Percentiles rank a stretch among this genome's conserved stretches.
Conservation (phyloP, 805 yeast species). For the Cyberlindnera xishuangbannaensis region DNA sequence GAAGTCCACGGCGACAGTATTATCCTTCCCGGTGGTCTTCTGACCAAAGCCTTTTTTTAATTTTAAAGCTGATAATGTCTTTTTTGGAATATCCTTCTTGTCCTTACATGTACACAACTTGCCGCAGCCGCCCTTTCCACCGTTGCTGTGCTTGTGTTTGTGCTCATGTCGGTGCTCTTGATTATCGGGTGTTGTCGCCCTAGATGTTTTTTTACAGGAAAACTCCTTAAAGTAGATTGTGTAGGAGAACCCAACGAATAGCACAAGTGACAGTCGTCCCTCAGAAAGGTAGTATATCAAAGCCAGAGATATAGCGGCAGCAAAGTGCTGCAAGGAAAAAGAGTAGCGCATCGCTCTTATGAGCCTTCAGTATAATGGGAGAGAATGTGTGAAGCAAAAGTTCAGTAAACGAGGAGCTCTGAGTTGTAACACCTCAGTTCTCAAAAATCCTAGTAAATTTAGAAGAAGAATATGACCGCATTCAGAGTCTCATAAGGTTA, state of each 20-base stretch:
- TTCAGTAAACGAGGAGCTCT: too few relatives aligned
- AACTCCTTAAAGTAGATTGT: constrained; percentile 21
- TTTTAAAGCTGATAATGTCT: constrained; percentile 21
- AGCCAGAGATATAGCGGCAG: constrained; percentile 5
- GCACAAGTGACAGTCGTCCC: constrained; percentile 32
- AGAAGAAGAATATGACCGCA: too few relatives aligned
- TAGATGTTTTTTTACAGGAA: not conserved
- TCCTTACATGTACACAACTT: constrained; percentile 27
- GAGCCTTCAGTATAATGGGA: too few relatives aligned
- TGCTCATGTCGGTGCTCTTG: constrained; percentile 1
- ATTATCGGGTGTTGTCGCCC: not conserved
- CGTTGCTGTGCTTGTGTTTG: constrained; percentile 19
- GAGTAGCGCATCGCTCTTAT: too few relatives aligned
- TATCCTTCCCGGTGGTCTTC: constrained; percentile 9
- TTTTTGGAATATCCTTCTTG: constrained; percentile 19
- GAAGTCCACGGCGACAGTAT: constrained; percentile 33
- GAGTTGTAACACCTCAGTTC: too few relatives aligned
- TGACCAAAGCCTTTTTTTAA: constrained; percentile 18
- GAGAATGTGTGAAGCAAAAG: too few relatives aligned
- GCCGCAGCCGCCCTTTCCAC: constrained; percentile 29
- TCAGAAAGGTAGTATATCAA: constrained; percentile 24
- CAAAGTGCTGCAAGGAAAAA: too few relatives aligned
- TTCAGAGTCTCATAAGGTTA: too few relatives aligned
- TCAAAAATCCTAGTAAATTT: too few relatives aligned
- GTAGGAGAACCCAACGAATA: constrained; percentile 24